Evolutionary conservation across 106 monocot species (phyloP).

Genomic region (Apostasia ramifera): DNA sequence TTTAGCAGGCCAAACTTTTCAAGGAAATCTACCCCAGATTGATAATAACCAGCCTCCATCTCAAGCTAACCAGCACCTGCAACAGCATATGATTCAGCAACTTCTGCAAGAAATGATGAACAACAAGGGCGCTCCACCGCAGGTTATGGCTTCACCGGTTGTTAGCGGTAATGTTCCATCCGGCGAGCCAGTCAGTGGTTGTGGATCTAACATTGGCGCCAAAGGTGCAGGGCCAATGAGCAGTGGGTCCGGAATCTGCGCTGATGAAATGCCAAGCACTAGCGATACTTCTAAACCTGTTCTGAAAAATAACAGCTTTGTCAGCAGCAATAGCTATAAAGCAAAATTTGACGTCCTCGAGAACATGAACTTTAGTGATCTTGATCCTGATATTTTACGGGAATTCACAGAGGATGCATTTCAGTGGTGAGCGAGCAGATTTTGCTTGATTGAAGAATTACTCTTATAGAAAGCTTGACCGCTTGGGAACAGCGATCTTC

Average conservation of each 20-base stretch:
- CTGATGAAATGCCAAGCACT: neutral
- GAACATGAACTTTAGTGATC: constrained; percentile 8
- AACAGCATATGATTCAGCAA: constrained; percentile 14
- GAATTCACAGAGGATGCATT: constrained; percentile 6
- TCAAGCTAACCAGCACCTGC: constrained; percentile 5
- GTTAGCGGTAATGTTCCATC: constrained; percentile 4
- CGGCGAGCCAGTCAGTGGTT: neutral
- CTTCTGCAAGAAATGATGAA: constrained; percentile 17
- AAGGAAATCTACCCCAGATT: constrained; percentile 3
- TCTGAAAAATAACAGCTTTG: constrained; percentile 9
- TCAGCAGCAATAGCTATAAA: constrained; percentile 9
- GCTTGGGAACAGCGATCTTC: no score
- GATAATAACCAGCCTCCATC: neutral
- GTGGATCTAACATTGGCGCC: neutral
- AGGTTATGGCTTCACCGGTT: neutral
- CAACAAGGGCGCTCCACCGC: neutral
- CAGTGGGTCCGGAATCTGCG: neutral
- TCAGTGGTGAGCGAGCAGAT: constrained; percentile 2
- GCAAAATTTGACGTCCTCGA: neutral
- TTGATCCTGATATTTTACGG: constrained; percentile 8
- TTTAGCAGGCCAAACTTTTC: neutral
- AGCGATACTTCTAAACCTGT: constrained; percentile 3
- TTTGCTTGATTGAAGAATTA: neutral
- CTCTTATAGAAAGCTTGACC: no score
- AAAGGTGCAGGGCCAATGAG: neutral